Evolutionary conservation across 805 yeast species (phyloP), one percentile per base, ranked within the genome.

Genomic region (Monosporozyma solicola): DNA sequence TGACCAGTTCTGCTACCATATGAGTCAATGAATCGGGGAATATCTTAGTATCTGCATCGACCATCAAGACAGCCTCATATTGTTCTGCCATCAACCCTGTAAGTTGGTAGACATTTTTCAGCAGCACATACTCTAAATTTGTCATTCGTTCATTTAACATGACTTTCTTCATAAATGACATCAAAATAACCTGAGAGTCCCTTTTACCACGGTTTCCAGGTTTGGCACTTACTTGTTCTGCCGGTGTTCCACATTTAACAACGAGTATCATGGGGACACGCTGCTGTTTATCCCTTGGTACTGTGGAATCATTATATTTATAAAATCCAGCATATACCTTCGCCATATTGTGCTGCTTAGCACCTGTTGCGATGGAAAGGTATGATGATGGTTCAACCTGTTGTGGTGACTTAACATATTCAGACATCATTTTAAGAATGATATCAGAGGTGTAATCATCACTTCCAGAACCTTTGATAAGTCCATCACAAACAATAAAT

Each of bases 201-300:
- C 97, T 86, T 69, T 90, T 90, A 71, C 97, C 97, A 76, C 97
- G 83, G 68, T 90, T 90, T 59, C 97, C 97, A 4, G 96, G 96
- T 64, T 83, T 84, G 2, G 83, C 74, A 3, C 84, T 74, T 13
- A 77, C 76, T 33, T 80, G 83, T 67, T 89, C 96, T 24, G 76
- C 83, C 11, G 89, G 88, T 0, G 96, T 84, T 55, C 97, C 97
- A 70, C 95, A 86, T 67, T 90, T 90, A 32, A 87, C 95, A 61
- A 91, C 74, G 32, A 84, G 73, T 24, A 91, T 65, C 58, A 90
- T 74, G 1, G 97, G 97, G 25, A 87, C 87, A 57, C 89, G 78
- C 66, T 87, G 91, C 70, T 92, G 98, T 60, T 85, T 85, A 56
- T 86, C 91, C 1, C 73, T 71, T 2, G 92, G 87, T 46, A 90